These are phyloP conservation scores for Sugiyamaella castrensis DNA, from an alignment of 1,139 yeast species.

Conservation along the genomic window DNA sequence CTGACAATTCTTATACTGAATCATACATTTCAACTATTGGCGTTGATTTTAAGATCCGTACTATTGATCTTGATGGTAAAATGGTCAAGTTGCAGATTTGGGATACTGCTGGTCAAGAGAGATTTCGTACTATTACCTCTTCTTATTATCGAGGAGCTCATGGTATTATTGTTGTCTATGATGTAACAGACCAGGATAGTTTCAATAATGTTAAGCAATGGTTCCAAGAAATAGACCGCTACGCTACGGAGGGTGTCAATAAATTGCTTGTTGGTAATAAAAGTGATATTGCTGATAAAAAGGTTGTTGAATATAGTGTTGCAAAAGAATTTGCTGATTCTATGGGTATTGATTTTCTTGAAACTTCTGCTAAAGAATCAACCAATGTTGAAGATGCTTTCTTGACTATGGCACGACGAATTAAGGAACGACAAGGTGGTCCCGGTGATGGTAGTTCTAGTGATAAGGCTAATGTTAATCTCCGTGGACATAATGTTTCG, in stretches of 20 bases:
- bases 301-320: constrained; percentile 92
- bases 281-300: constrained; percentile 90
- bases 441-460: constrained; percentile 50
- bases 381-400: constrained; percentile 98
- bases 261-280: constrained; percentile 95
- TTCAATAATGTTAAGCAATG: constrained; percentile 97
- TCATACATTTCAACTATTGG: constrained; percentile 98
- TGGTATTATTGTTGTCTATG: constrained; percentile 96
- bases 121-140: constrained; percentile 96
- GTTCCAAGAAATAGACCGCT: constrained; percentile 98
- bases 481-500: constrained; percentile 84
- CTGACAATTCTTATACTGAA: constrained; percentile 96
- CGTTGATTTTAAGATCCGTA: constrained; percentile 96
- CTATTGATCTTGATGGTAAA: constrained; percentile 94
- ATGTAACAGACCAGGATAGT: constrained; percentile 96
- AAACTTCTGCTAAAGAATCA: constrained; percentile 92
- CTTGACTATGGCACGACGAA: constrained; percentile 97
- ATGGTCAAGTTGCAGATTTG: constrained; percentile 96
- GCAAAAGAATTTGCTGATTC: constrained; percentile 98
- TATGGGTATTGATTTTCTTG: constrained; percentile 91
- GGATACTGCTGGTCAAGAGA: constrained; percentile 99
- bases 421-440: constrained; percentile 92
- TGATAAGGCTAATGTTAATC: constrained; percentile 67
- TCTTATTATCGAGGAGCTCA: constrained; percentile 98
- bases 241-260: constrained; percentile 97